Base-by-base conservation (phyloP, 805 yeast species). In the Wickerhamiella occidentalis region DNA sequence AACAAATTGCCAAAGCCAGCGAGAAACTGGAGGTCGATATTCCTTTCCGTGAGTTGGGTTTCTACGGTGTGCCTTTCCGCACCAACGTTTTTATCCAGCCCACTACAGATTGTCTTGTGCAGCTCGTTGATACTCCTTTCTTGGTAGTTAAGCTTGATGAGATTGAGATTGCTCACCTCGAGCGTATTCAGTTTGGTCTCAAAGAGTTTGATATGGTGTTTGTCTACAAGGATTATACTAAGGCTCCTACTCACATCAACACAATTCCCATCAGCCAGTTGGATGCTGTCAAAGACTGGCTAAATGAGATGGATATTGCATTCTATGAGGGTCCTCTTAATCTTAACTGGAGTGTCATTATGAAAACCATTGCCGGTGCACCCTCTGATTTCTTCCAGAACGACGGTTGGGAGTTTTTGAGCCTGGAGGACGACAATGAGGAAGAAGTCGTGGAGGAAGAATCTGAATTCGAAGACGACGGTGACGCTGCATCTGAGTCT, bases 131-230 rank as follows among this genome's bases (percentile, higher is more conserved):
- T 61, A 90, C 96, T 4, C 98, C 98, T 46, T 92, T 88, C 63
- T 70, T 88, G 64, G 97, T 90, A 36, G 80, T 92, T 26, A 85
- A 95, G 3, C 72, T 92, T 56, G 86, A 79, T 54, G 97, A 92
- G 59, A 84, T 92, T 52, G 98, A 92, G 69, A 73, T 92, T 51
- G 95, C 95, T 11, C 95, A 90, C 66, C 72, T 92, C 60, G 98
- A 92, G 74, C 83, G 98, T 72, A 95, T 92, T 37, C 95, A 87
- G 66, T 92, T 92, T 65, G 98, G 98, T 1, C 75, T 92, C 61
- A 87, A 87, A 70, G 92, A 92, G 68, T 92, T 92, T 59, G 98
- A 92, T 71, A 68, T 92, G 65, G 98, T 92, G n/a, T 87, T 92
- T 66, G 88, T 92, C 1, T 90, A 83, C 69, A 90, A 88, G 65